Conservation (phyloP, 169 alveolate species). For the Eimeria tenella region DNA sequence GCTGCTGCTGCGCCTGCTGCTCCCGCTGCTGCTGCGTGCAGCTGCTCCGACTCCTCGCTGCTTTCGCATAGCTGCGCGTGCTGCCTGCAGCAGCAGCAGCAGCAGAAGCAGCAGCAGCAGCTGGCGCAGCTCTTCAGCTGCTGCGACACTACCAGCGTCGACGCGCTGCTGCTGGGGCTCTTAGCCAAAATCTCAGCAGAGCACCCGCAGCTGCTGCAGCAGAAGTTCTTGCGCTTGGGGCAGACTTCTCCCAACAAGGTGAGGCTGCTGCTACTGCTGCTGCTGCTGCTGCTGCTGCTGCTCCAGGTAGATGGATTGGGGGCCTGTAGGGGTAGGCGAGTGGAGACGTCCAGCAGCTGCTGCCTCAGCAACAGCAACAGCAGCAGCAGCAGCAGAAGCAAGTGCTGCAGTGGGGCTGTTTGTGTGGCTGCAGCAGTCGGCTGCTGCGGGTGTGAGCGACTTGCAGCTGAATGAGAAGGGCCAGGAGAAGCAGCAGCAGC, state of each 20-base stretch:
- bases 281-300: slow-evolving; percentile 25
- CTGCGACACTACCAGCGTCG: slow-evolving; percentile 27
- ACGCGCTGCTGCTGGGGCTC: slow-evolving; percentile 3
- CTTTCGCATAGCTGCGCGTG: neutral
- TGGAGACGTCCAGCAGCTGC: neutral
- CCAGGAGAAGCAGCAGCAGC: neutral
- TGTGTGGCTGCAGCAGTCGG: neutral
- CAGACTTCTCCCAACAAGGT: neutral
- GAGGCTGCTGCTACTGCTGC: neutral
- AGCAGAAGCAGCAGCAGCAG: slow-evolving; percentile 47
- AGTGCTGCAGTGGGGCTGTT: neutral
- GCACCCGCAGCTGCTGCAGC: slow-evolving; percentile 52
- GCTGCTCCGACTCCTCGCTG: neutral
- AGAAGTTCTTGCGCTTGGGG: neutral
- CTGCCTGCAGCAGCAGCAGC: slow-evolving; percentile 11
- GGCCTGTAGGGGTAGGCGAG: no score
- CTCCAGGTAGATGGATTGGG: no score
- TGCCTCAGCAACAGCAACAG: no score
- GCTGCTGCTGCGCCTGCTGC: slow-evolving; percentile 13
- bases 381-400: neutral
- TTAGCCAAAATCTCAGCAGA: neutral
- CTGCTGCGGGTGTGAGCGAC: neutral
- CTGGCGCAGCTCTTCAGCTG: slow-evolving; percentile 40
- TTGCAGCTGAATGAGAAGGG: neutral
- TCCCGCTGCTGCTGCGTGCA: slow-evolving; percentile 7